Percentiles rank a stretch among this genome's conserved stretches.
These are phyloP conservation scores for Populus simonii DNA, from an alignment of 345 rosid species.

Conservation along the genomic window DNA sequence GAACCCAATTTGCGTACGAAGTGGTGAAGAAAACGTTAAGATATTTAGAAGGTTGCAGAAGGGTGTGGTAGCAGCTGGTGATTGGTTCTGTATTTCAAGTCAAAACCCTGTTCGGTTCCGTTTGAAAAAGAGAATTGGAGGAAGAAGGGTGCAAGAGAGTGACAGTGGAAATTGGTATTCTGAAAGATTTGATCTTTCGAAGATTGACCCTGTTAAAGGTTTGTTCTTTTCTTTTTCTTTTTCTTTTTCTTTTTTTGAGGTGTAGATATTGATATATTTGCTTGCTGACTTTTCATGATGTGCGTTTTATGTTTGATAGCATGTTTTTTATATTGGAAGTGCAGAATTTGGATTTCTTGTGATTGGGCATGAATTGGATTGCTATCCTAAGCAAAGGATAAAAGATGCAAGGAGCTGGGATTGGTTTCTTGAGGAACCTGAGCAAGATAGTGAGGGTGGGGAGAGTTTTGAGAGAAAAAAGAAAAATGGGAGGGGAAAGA, in stretches of 20 bases:
- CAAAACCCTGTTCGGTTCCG: conserved; percentile 53
- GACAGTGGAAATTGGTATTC: conserved; percentile 21
- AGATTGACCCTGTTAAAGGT: conserved; percentile 69
- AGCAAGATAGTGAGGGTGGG: conserved; percentile 25
- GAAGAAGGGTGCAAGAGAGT: conserved; percentile 22
- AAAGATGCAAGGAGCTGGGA: conserved; percentile 52
- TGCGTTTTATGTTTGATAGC: neutral
- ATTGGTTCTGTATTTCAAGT: conserved; percentile 57
- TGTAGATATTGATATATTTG: neutral
- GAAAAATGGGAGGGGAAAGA: conserved; percentile 25
- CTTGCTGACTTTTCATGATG: no score
- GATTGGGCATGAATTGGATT: conserved; percentile 70
- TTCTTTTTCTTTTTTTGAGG: neutral
- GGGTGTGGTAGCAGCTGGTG: conserved; percentile 50
- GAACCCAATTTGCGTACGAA: conserved; percentile 66
- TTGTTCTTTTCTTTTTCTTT: neutral
- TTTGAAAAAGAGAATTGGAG: conserved; percentile 33
- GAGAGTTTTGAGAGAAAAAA: conserved; percentile 18
- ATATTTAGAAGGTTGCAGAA: conserved; percentile 47
- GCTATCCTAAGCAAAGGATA: conserved; percentile 48
- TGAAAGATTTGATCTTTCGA: conserved; percentile 31
- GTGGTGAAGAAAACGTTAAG: conserved; percentile 21
- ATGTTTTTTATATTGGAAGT: conserved; percentile 11
- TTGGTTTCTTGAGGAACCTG: conserved; percentile 68
- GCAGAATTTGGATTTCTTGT: conserved; percentile 86